Evolutionary conservation across 139 green algal species (phyloP), one percentile per base, ranked within the genome.

Genomic region (Pycnococcus provasolii): DNA sequence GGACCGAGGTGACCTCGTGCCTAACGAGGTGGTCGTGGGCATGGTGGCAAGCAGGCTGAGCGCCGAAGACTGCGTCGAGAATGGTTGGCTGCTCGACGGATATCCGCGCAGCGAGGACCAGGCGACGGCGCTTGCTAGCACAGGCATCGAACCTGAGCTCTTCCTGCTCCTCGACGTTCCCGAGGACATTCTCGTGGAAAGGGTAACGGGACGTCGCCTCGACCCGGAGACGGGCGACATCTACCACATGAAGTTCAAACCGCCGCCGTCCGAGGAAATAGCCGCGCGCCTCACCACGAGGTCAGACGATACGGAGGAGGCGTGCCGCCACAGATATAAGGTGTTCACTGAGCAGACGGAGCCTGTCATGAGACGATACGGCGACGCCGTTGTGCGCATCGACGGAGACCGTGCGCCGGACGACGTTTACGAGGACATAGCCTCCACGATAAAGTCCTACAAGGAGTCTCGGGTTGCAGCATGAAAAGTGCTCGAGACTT

Each of bases 151-250:
- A 8, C 92, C 92, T 1, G 90, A 99, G 58, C 50, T 95, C 2
- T 97, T 99, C 79, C 73, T 99, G 37, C 80, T 97, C 3, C 87
- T 98, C 44, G 75, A 96, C 81, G 94, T 99, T 7, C 89, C 91
- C 39, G 86, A 96, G 62, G 85, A 94, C 52, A 67, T 91, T 37
- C 77, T 99, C 6, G 76, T 99, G 6, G 94, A 97, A 58, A 83
- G 94, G 39, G 90, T 99, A 42, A 84, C 91, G 42, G 94, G 94
- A 4, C 85, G 94, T 11, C 79, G 94, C 15, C 64, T 87, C 67
- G 94, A 99, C 79, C 93, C 94, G 0, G 83, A 85, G 60, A 97
- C 93, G 5, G 90, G 90, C 46, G 83, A 88, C 41, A 96, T 97
- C 68, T 96, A 96, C 74, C 84, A 90, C 80, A 37, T 86, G 54